Percentiles rank a stretch among this genome's conserved stretches.
phyloP scores from a whole-genome alignment of 2,329 filamentous ascomycete genomes.

The Trichoderma harzianum region DNA sequence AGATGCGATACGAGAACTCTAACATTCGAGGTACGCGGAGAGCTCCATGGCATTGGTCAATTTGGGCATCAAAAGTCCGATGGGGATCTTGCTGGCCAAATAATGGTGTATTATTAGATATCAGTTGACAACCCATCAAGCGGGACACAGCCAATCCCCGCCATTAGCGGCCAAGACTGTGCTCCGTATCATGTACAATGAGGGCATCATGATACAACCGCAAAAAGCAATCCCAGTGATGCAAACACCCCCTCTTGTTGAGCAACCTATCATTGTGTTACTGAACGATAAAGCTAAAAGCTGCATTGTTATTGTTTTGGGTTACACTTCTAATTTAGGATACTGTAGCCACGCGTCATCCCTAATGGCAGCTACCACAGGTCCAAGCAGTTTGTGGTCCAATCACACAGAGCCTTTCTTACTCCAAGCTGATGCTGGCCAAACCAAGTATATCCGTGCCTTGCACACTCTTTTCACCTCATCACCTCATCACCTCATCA shows the following conservation, averaged over 20 bases:
- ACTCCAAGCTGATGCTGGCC: not conserved
- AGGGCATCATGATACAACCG: not conserved
- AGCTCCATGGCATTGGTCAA: not conserved
- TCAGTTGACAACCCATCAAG: not conserved
- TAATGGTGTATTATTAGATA: not conserved
- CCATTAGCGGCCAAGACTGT: not conserved
- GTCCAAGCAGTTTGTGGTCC: not conserved
- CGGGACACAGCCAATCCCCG: not conserved
- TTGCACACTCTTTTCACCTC: not conserved
- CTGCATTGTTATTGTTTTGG: not conserved
- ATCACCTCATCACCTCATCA: not conserved
- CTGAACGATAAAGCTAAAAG: not conserved
- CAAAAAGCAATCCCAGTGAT: not conserved
- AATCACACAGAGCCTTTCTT: not conserved
- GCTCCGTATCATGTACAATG: not conserved
- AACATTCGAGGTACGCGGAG: not conserved
- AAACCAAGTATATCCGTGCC: not conserved
- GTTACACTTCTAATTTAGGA: not conserved
- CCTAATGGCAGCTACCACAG: not conserved
- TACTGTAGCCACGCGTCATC: not conserved
- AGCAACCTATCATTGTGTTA: not conserved
- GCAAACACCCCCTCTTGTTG: not conserved
- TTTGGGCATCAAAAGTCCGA: not conserved
- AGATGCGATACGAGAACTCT: slow-evolving; percentile 10
- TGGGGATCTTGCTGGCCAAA: not conserved